These are phyloP conservation scores for Fusarium xylarioides DNA, from an alignment of 2,329 filamentous ascomycete species.

Conservation along the genomic window DNA sequence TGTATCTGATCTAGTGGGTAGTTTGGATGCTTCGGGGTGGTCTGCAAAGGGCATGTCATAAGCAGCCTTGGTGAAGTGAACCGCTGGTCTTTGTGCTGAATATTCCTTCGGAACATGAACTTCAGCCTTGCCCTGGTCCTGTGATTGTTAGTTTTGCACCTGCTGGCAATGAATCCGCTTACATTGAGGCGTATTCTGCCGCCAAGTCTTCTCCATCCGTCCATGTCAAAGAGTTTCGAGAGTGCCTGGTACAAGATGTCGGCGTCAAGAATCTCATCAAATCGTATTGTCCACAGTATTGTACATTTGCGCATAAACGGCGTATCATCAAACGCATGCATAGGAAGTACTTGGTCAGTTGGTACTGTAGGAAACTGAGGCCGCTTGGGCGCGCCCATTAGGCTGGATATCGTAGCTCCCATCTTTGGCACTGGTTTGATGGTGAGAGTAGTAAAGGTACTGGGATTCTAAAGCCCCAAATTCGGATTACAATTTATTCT, in stretches of 20 bases:
- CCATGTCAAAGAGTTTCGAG: slow-evolving; percentile 38
- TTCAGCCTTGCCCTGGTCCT: slow-evolving; percentile 40
- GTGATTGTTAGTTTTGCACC: not conserved
- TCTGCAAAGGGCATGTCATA: slow-evolving; percentile 50
- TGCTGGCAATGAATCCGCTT: not conserved
- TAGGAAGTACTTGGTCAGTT: slow-evolving; percentile 43
- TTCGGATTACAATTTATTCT: no score
- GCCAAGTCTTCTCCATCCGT: slow-evolving; percentile 56
- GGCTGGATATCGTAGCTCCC: not conserved
- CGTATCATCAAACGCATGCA: slow-evolving; percentile 47
- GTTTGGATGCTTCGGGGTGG: slow-evolving; percentile 51
- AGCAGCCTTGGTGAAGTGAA: slow-evolving; percentile 51
- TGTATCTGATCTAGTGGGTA: slow-evolving; percentile 42
- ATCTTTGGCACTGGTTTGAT: not conserved
- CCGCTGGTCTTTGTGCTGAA: slow-evolving; percentile 47
- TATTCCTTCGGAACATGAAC: slow-evolving; percentile 47
- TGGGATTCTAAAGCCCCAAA: no score
- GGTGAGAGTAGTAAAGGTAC: not conserved
- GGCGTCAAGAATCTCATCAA: slow-evolving; percentile 47
- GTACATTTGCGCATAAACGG: slow-evolving; percentile 37
- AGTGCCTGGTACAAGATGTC: slow-evolving; percentile 43
- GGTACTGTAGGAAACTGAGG: not conserved
- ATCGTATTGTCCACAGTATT: slow-evolving; percentile 35
- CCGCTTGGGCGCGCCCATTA: not conserved
- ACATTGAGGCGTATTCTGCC: slow-evolving; percentile 41